These are phyloP conservation scores for Amauroascus niger DNA, from an alignment of 2,329 filamentous ascomycete genomes.

Conservation along the genomic window DNA sequence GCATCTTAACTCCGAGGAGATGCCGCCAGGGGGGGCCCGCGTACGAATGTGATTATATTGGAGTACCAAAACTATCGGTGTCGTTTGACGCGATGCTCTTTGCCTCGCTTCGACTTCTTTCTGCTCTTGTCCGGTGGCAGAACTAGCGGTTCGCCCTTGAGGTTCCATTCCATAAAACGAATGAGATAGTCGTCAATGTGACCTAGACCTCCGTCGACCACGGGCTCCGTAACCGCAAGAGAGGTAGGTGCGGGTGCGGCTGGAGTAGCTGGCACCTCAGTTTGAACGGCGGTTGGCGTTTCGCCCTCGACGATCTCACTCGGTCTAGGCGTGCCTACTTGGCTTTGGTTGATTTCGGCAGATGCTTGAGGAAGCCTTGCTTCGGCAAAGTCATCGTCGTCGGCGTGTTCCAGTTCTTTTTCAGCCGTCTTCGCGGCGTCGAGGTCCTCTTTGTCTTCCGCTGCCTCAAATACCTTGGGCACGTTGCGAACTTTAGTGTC, in stretches of 20 bases:
- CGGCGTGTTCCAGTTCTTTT: conserved; percentile 73
- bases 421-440: conserved; percentile 77
- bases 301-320: conserved; percentile 29
- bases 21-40: background rate
- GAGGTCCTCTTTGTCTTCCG: conserved; percentile 87
- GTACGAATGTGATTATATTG: too few relatives aligned
- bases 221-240: conserved; percentile 21
- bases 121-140: conserved; percentile 41
- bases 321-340: conserved; percentile 30
- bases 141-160: conserved; percentile 41
- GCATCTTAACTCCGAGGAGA: background rate
- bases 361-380: conserved; percentile 34
- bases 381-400: conserved; percentile 78
- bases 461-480: conserved; percentile 69
- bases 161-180: conserved; percentile 53
- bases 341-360: conserved; percentile 23
- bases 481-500: conserved; percentile 57
- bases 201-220: conserved; percentile 38
- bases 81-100: conserved; percentile 37
- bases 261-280: conserved; percentile 19
- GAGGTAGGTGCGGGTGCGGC: conserved; percentile 21
- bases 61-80: conserved; percentile 18
- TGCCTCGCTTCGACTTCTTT: conserved; percentile 40
- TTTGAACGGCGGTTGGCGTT: conserved; percentile 4
- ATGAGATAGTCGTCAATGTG: conserved; percentile 71